Conservation (phyloP, 2,329 filamentous ascomycete species). For the Xylaria sp. region DNA sequence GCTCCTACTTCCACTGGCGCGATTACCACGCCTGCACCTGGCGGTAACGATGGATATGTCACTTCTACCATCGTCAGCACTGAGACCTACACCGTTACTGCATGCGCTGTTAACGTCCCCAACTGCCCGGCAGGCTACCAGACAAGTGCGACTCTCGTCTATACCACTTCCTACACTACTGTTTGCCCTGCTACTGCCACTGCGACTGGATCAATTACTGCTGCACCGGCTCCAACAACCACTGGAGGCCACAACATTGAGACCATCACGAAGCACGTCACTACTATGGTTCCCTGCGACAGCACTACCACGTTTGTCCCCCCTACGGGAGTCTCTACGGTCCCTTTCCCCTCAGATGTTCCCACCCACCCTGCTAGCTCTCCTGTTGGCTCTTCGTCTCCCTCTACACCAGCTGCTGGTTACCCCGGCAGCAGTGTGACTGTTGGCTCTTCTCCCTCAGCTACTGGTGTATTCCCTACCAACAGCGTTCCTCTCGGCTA, state of each 20-base stretch:
- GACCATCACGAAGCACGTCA: constrained; percentile 42
- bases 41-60: constrained; percentile 8
- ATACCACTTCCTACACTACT: constrained; percentile 49
- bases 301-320: constrained; percentile 44
- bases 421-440: constrained; percentile 14
- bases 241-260: constrained; percentile 30
- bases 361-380: constrained; percentile 27
- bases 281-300: constrained; percentile 45
- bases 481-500: constrained; percentile 4
- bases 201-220: constrained; percentile 40
- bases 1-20: constrained; percentile 23
- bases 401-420: constrained; percentile 20
- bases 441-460: constrained; percentile 3
- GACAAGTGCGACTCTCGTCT: constrained; percentile 49
- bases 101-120: constrained; percentile 51
- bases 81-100: constrained; percentile 49
- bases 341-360: constrained; percentile 36
- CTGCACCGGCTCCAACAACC: constrained; percentile 35
- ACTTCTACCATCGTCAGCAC: constrained; percentile 41
- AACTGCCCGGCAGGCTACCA: constrained; percentile 55
- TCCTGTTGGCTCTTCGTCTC: constrained; percentile 12
- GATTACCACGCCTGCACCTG: constrained; percentile 19
- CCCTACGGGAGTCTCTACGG: constrained; percentile 34
- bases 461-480: neutral
- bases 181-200: constrained; percentile 45